phyloP scores from a whole-genome alignment of 2,329 filamentous ascomycete genomes.

The Xylaria digitata region DNA sequence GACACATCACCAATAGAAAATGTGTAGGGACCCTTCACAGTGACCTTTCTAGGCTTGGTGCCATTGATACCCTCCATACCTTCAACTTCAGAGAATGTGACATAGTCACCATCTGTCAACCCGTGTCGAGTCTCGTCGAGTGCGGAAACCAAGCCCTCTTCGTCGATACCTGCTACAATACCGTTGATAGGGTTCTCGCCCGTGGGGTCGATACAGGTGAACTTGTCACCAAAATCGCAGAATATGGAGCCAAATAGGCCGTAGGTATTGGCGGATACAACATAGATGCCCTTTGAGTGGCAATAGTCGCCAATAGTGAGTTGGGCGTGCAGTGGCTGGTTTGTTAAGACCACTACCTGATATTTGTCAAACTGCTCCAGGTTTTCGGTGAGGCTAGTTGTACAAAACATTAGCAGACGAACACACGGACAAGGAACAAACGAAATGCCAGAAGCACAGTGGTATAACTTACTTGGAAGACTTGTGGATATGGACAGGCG shows the following conservation, averaged over 20 bases:
- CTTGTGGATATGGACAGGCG: constrained; percentile 83
- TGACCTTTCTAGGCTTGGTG: constrained; percentile 86
- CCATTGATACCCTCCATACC: constrained; percentile 91
- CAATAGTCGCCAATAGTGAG: constrained; percentile 90
- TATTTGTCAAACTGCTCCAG: constrained; percentile 87
- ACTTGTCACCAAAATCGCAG: constrained; percentile 96
- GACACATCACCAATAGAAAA: constrained; percentile 97
- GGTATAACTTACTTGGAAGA: constrained; percentile 60
- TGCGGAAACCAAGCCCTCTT: constrained; percentile 90
- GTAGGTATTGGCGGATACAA: constrained; percentile 88
- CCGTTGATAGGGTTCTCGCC: constrained; percentile 89
- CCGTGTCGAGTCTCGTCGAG: constrained; percentile 95
- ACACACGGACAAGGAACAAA: not conserved
- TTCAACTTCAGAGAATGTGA: constrained; percentile 92
- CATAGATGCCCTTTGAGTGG: constrained; percentile 90
- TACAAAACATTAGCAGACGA: constrained; percentile 40
- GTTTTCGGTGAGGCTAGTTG: constrained; percentile 75
- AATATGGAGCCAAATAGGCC: constrained; percentile 96
- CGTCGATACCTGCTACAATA: constrained; percentile 89
- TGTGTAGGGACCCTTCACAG: constrained; percentile 94
- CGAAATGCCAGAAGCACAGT: constrained; percentile 2
- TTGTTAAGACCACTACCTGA: constrained; percentile 91
- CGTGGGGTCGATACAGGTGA: constrained; percentile 88
- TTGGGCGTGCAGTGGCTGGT: constrained; percentile 83
- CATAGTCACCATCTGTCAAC: constrained; percentile 94